Evolutionary conservation across 306 rosid genomes (phyloP).

Genomic region (Gleditsia sinensis): DNA sequence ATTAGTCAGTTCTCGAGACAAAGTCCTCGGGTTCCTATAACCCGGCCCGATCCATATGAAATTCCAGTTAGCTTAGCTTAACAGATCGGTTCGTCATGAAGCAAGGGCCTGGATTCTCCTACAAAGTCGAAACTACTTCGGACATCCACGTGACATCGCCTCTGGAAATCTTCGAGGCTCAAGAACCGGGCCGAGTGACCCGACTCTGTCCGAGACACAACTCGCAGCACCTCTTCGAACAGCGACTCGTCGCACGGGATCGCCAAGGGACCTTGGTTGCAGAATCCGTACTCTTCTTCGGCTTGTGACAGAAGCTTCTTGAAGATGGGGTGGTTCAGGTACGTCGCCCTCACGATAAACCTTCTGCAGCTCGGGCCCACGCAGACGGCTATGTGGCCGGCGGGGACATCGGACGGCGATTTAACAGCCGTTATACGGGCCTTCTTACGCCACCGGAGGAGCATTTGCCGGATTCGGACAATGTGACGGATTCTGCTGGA

Average conservation of each 20-base stretch:
- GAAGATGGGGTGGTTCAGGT: conserved; percentile 92
- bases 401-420: conserved; percentile 69
- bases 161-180: conserved; percentile 44
- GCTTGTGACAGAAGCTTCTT: conserved; percentile 70
- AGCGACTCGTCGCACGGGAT: conserved; percentile 82
- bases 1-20: conserved; percentile 11
- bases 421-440: conserved; percentile 42
- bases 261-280: conserved; percentile 73
- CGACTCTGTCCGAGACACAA: conserved; percentile 55
- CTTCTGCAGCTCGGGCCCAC: conserved; percentile 71
- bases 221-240: conserved; percentile 68
- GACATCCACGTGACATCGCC: conserved; percentile 68
- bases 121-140: conserved; percentile 36
- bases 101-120: conserved; percentile 82
- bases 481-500: conserved; percentile 79
- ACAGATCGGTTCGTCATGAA: conserved; percentile 51
- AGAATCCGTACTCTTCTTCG: conserved; percentile 92
- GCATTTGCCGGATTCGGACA: conserved; percentile 83
- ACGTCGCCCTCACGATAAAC: conserved; percentile 67
- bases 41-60: not conserved
- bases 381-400: conserved; percentile 85
- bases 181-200: conserved; percentile 38
- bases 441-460: conserved; percentile 73
- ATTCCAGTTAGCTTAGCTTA: conserved; percentile 26
- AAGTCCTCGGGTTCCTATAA: not conserved